Base-by-base conservation (phyloP, 2,329 filamentous ascomycete species). In the Penicillium hesseltinei region DNA sequence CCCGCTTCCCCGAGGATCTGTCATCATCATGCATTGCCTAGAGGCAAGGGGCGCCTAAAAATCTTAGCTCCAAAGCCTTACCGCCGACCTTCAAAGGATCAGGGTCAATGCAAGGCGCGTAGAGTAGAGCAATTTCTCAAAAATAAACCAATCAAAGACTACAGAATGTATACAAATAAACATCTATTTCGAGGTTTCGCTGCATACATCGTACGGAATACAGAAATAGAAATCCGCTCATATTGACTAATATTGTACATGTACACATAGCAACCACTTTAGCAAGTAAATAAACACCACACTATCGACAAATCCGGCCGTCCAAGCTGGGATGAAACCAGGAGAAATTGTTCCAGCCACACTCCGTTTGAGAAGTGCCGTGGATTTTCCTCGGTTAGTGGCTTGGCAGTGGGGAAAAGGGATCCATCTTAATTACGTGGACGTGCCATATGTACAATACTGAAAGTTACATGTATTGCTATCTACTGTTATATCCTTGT, bases 401-500 rank as follows among this genome's bases (percentile, higher is more conserved):
- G 23, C 62, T 63, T 64, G 62, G 62, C 62, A 39, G 6, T 11
- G 7, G 10, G n/a, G 31, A 36, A 42, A 42, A 21, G 9, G 47
- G 43, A 47, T 40, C 47, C 52, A 49, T 36, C 23, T 25, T 31
- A 9, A 15, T 43, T 35, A 54, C 23, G 35, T 35, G 8, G 23
- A 29, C 23, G 1, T 17, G 44, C 31, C 8, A 11, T 39, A 29
- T 15, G 13, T 36, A 36, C 19, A 8, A 8, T 13, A 29, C 29
- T 39, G 36, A 35, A 47, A 47, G 19, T 17, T 47, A 47, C 29
- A 1, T 6, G 19, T 25, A 47, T 23, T 35, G 15, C n/a, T n/a
- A 17, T 31, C 1, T 21, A 6, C 3, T 21, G 27, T 46, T 33
- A 21, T 46, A 9, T 15, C 4, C 6, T 29, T 31, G 43, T 45